phyloP scores from a whole-genome alignment of 768 basidiomycete species.

The Pholiota microspora region DNA sequence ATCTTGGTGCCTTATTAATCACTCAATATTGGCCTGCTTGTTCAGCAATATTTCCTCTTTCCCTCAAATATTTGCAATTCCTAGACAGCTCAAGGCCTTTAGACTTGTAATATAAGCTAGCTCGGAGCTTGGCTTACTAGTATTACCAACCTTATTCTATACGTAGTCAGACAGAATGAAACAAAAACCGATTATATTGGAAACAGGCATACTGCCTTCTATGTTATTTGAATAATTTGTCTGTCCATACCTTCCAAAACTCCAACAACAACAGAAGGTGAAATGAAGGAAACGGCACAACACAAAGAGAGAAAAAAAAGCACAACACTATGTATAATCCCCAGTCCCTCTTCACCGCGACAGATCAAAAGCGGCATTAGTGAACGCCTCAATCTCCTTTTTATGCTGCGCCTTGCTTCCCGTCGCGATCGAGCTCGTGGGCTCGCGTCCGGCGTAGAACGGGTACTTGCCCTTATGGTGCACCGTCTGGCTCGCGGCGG shows the following conservation, averaged over 20 bases:
- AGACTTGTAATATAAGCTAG: not conserved
- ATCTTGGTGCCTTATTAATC: no score
- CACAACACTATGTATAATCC: not conserved
- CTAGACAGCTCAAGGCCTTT: no score
- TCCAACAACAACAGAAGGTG: not conserved
- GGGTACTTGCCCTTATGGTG: conserved; percentile 92
- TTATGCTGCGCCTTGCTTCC: conserved; percentile 92
- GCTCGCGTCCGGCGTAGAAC: conserved; percentile 87
- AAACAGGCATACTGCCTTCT: not conserved
- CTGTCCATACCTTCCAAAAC: not conserved
- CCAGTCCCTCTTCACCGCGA: conserved; percentile 16
- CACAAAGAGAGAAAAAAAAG: not conserved
- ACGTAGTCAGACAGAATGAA: not conserved
- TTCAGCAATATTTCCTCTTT: no score
- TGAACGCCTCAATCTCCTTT: conserved; percentile 83
- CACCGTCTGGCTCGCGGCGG: conserved; percentile 87
- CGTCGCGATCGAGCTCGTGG: conserved; percentile 89
- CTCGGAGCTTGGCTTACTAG: no score
- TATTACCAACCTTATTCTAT: no score
- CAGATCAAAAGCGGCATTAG: conserved; percentile 53
- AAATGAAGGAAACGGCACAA: not conserved
- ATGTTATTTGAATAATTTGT: not conserved
- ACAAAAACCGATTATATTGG: not conserved
- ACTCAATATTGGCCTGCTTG: not conserved
- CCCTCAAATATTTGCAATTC: no score